phyloP scores from a whole-genome alignment of 73 alveolate genomes.

The Blepharisma japonicum region DNA sequence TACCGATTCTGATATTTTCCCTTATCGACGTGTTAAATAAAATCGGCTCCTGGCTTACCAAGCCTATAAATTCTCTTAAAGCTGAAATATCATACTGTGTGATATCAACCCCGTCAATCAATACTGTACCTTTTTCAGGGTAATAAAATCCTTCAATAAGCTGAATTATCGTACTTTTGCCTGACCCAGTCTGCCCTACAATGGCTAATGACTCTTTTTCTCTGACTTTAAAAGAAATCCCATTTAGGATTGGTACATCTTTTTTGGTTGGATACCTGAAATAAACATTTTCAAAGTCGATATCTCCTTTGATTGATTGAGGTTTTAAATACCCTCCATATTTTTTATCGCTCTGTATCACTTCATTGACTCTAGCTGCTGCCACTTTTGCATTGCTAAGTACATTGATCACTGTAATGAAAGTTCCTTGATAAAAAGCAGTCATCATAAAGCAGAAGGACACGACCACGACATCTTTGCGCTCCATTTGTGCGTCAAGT shows the following conservation, averaged over 20 bases:
- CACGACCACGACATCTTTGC: too few relatives aligned
- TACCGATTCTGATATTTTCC: slow-evolving; percentile 38
- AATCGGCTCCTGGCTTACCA: slow-evolving; percentile 45
- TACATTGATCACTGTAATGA: slow-evolving; percentile 51
- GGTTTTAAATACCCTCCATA: slow-evolving; percentile 10
- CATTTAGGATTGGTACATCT: slow-evolving; percentile 28
- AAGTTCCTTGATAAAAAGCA: slow-evolving; percentile 30
- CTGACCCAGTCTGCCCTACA: slow-evolving; percentile 86
- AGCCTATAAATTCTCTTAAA: slow-evolving; percentile 52
- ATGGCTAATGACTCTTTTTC: slow-evolving; percentile 74
- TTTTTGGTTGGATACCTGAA: slow-evolving; percentile 35
- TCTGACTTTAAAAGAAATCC: slow-evolving; percentile 44
- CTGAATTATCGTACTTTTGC: slow-evolving; percentile 70
- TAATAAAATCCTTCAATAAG: slow-evolving; percentile 75
- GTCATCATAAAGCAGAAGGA: too few relatives aligned
- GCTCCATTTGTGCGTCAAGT: too few relatives aligned
- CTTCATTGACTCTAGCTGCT: slow-evolving; percentile 39
- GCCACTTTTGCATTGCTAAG: slow-evolving; percentile 54
- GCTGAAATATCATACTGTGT: background rate
- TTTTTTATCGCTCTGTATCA: slow-evolving; percentile 37
- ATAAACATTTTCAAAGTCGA: slow-evolving; percentile 24
- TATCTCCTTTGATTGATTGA: background rate
- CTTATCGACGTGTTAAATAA: slow-evolving; percentile 42
- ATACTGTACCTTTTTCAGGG: slow-evolving; percentile 57
- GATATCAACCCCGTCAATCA: slow-evolving; percentile 60